Base-by-base conservation (phyloP, 257 asterid species). In the Perilla frutescens region DNA sequence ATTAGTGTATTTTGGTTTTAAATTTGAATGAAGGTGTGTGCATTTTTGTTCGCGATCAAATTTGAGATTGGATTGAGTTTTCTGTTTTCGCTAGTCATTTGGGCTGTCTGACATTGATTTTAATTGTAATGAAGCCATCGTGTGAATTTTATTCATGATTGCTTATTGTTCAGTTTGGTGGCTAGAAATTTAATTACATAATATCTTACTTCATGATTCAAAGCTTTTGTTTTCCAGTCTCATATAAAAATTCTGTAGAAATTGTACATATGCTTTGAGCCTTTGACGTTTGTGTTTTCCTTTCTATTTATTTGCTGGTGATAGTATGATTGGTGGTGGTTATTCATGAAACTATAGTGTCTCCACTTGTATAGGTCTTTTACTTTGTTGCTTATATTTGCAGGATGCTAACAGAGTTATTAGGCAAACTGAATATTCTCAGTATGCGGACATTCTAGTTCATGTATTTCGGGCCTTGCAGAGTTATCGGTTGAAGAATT, bases 371-470 rank as follows among this genome's bases (percentile, higher is more conserved):
- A 14, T 53, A 37, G 62, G 58, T 20, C 39, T 55, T 75, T 73
- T 13, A 75, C 55, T 60, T 79, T 71, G 60, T 36, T 69, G 29
- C 67, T 59, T 70, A 31, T 76, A 49, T 71, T 66, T 66, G 26
- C 96, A 94, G 99, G 99, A 94, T 80, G 89, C 87, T 39, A 85
- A 83, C 80, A 90, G 97, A 83, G 51, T 90, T 71, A 90, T 94
- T 34, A 75, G 89, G 73, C 99, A 94, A 77, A 81, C 92, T 13
- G 97, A 94, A 55, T 89, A 75, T 72, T 82, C 96, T 32, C 96
- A 90, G 84, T 86, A 86, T 67, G 88, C 82, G 12, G 99, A 94
- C 73, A 88, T 94, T 71, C 81, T 94, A 58, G 82, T 80, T 62
- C 97, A 91, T 15, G 40, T 91, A 62, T 89, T 94, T 60, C 97